Conservation (phyloP, 2,329 filamentous ascomycete species). For the Talaromyces sp. region DNA sequence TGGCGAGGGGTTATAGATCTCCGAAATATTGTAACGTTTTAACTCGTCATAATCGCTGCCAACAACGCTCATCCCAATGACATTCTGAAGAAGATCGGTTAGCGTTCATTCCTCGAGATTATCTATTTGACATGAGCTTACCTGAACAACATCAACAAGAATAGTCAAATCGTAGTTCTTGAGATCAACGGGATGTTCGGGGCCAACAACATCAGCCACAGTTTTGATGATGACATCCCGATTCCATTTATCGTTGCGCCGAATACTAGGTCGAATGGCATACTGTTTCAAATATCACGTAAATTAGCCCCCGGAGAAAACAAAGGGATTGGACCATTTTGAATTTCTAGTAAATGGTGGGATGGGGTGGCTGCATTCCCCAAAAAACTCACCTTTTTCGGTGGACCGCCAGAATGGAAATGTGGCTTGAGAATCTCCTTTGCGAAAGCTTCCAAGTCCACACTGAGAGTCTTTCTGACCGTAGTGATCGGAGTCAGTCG, state of each 20-base stretch:
- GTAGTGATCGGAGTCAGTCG: constrained; percentile 62
- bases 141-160: constrained; percentile 64
- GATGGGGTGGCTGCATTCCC: background rate
- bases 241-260: constrained; percentile 61
- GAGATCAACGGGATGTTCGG: constrained; percentile 62
- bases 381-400: constrained; percentile 56
- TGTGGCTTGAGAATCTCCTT: constrained; percentile 60
- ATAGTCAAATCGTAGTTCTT: constrained; percentile 64
- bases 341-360: background rate
- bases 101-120: constrained; percentile 14
- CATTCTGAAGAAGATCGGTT: constrained; percentile 51
- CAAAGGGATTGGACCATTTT: background rate
- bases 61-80: constrained; percentile 67
- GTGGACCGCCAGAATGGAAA: constrained; percentile 57
- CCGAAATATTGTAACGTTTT: constrained; percentile 65
- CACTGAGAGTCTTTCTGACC: constrained; percentile 60
- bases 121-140: constrained; percentile 38
- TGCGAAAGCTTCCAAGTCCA: constrained; percentile 60
- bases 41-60: constrained; percentile 61
- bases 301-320: background rate
- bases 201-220: constrained; percentile 61
- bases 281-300: constrained; percentile 49
- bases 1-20: constrained; percentile 58
- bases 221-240: constrained; percentile 63
- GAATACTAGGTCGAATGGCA: constrained; percentile 63